Percentiles rank a stretch among this genome's conserved stretches.
These are phyloP conservation scores for Rhodofomes roseus DNA, from an alignment of 1,284 basidiomycete genomes.

Conservation along the genomic window DNA sequence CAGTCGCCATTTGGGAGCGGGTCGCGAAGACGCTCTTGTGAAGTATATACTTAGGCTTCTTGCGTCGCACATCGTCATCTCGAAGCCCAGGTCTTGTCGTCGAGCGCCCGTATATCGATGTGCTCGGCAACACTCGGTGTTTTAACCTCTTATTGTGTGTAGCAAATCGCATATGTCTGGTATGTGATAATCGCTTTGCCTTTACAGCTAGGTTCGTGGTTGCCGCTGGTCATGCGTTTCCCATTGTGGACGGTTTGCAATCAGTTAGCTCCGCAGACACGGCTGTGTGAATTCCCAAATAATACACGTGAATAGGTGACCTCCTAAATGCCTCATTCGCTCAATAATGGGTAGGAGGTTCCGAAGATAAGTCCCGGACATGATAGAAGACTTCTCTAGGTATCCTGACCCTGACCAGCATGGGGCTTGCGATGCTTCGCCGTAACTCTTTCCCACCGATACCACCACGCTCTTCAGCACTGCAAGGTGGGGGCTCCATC, in stretches of 20 bases:
- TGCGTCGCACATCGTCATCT: not conserved
- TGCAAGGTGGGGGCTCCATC: not conserved
- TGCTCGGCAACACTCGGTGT: not conserved
- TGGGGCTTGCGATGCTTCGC: not conserved
- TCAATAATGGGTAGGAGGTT: not conserved
- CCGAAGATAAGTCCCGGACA: not conserved
- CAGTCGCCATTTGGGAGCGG: conserved; percentile 44
- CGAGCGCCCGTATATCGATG: not conserved
- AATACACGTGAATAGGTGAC: not conserved
- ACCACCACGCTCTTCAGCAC: not conserved
- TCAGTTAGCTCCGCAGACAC: not conserved
- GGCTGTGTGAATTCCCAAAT: not conserved
- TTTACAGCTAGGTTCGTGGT: no score
- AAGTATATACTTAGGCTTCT: not conserved
- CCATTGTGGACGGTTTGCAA: not conserved
- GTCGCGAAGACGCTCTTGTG: conserved; percentile 31
- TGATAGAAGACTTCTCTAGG: not conserved
- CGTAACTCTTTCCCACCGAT: not conserved
- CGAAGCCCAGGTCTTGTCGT: not conserved
- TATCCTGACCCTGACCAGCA: not conserved
- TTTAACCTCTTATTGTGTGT: no score
- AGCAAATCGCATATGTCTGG: no score
- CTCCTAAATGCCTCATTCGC: not conserved
- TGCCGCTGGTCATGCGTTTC: no score
- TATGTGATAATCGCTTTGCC: no score